Conservation (phyloP, 1,284 basidiomycete genomes). For the Naganishia albida region DNA sequence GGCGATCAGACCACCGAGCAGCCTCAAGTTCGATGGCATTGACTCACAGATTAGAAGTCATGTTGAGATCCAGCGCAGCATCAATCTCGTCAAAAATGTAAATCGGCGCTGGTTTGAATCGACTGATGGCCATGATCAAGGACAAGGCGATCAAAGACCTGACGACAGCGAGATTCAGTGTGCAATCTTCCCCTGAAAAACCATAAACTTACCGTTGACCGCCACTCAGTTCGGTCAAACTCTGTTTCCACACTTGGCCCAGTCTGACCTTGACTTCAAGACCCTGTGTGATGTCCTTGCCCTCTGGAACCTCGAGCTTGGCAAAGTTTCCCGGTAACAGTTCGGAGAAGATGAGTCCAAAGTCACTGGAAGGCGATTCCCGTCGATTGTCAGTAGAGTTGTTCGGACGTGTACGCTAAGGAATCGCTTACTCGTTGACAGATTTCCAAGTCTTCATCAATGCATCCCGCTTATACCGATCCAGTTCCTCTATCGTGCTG, state of each 20-base stretch:
- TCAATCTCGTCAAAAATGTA: slow-evolving; percentile 99
- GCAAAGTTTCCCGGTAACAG: slow-evolving; percentile 95
- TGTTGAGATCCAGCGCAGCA: slow-evolving; percentile 83
- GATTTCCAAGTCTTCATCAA: slow-evolving; percentile 93
- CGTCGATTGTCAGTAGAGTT: background rate
- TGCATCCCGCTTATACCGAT: slow-evolving; percentile 91
- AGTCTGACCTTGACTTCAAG: slow-evolving; percentile 96
- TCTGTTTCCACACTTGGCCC: slow-evolving; percentile 95
- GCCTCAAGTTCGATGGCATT: background rate
- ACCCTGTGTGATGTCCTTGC: slow-evolving; percentile 88
- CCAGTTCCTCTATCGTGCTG: slow-evolving; percentile 87
- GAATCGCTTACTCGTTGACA: slow-evolving; percentile 75
- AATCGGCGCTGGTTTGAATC: slow-evolving; percentile 99
- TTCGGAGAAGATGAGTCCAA: slow-evolving; percentile 95
- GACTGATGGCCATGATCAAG: slow-evolving; percentile 94
- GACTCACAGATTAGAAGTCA: slow-evolving; percentile 81
- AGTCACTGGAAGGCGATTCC: slow-evolving; percentile 65
- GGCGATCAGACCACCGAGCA: background rate
- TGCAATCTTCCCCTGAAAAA: background rate
- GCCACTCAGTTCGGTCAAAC: slow-evolving; percentile 92
- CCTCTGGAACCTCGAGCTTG: slow-evolving; percentile 90
- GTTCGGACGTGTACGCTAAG: background rate
- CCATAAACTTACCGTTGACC: slow-evolving; percentile 75
- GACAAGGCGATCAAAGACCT: slow-evolving; percentile 95
- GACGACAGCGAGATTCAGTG: slow-evolving; percentile 8